Base-by-base conservation (phyloP, 306 rosid genomes). In the Citrullus mucosospermus region DNA sequence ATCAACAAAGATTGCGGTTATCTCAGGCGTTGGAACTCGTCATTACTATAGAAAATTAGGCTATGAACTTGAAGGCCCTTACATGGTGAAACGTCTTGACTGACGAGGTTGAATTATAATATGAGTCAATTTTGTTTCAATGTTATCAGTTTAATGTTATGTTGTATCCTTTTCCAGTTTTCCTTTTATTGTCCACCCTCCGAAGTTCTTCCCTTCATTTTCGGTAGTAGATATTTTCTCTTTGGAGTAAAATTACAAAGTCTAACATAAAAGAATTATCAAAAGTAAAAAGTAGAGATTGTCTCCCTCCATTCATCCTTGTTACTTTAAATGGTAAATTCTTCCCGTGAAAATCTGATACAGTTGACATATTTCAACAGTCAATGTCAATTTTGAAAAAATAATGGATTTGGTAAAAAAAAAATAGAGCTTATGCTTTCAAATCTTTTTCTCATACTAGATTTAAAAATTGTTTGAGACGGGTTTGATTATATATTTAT, bases 21-120 rank as follows among this genome's bases (percentile, higher is more conserved):
- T 95, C 83, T 95, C 99, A 2, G 99, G 99, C 38, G 93, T 92
- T 43, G 99, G 99, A 73, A 95, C 99, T 6, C 96, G 97, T 65
- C 97, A 95, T 85, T 95, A 92, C 67, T 95, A 92, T 82, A 83
- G 97, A 81, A 95, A 92, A 81, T 65, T 95, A 82, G 97, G 99
- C 1, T 92, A 95, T 74, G 97, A 95, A 79, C 97, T 95, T 78
- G 97, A 95, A 83, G 97, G 99, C 17, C 99, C 99, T 79, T 95
- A 95, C 92, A 92, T 95, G 99, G 93, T 92, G 61, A 95, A 95
- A 91, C 78, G 78, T 75, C 88, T 95, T 20, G 78, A 75, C 63
- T 85, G 78, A 88, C 9, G 54, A 68, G 54, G 11, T 41, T 43
- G 75, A 69, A 61, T 11, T 70, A 65, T 78, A 62, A 54, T 63